Percentiles rank a stretch among this genome's conserved stretches.
These are phyloP conservation scores for Arabidopsis hybrid DNA, from an alignment of 441 rosid species.

Conservation along the genomic window DNA sequence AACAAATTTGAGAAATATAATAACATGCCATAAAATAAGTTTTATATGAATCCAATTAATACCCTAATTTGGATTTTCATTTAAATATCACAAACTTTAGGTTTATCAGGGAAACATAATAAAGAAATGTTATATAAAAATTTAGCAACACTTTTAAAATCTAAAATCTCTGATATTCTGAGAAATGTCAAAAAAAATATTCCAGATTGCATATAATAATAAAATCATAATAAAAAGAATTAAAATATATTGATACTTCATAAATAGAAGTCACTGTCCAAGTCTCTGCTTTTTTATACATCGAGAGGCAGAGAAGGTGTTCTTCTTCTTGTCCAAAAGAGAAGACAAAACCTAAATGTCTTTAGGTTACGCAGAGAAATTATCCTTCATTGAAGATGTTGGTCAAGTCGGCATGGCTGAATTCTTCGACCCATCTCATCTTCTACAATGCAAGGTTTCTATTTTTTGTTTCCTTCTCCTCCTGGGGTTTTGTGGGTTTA, in stretches of 20 bases:
- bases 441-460: slow-evolving; percentile 78
- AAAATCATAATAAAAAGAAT: no score
- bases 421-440: slow-evolving; percentile 76
- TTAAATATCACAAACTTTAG: not conserved
- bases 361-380: slow-evolving; percentile 96
- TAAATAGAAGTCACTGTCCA: slow-evolving; percentile 3
- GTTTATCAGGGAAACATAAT: not conserved
- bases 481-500: slow-evolving; percentile 36
- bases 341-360: slow-evolving; percentile 63
- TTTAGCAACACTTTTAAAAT: not conserved
- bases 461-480: not conserved
- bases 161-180: not conserved
- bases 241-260: not conserved
- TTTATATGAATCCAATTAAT: not conserved
- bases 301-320: slow-evolving; percentile 34
- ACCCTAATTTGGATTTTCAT: not conserved
- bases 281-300: slow-evolving; percentile 34
- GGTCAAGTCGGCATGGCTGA: slow-evolving; percentile 96
- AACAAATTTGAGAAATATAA: not conserved
- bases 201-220: not conserved
- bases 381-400: slow-evolving; percentile 94
- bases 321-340: slow-evolving; percentile 30
- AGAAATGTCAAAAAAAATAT: not conserved
- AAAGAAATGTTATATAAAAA: not conserved
- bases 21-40: not conserved